Evolutionary conservation across 2,329 filamentous ascomycete species (phyloP), one percentile per base, ranked within the genome.

Genomic region (Colletotrichum truncatum): DNA sequence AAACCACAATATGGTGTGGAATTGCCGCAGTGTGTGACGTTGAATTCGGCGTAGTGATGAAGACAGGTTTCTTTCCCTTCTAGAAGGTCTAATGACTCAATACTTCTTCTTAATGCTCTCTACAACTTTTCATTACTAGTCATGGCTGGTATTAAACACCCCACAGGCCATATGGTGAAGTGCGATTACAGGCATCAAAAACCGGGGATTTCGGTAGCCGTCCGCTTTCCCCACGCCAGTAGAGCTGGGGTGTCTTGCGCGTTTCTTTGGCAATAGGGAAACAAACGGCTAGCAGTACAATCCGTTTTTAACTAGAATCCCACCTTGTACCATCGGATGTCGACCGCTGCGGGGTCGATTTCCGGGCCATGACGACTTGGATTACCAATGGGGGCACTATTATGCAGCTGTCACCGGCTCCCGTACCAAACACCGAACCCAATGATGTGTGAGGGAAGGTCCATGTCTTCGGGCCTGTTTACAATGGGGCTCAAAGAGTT

Each of bases 341-440:
- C 43, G 18, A 49, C 51, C 57, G 49, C 34, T 21, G 62, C 30
- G 57, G 62, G 62, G 57, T 57, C 57, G 57, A 62, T 43, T 32
- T 62, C 23, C 23, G 36, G 23, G 16, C 26, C 45, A 65, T 55
- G 62, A 65, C 41, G 57, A 51, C 23, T n/a, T 30, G 48, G 28
- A 30, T 32, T 51, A 26, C 62, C 49, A 62, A 55, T 45, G 49
- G 10, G 11, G n/a, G 4, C 34, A 10, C 16, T 32, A 30, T 51
- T 26, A n/a, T 43, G 43, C 5, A 49, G 43, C 36, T 51, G 55
- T 51, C 62, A 53, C 49, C 49, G 62, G 56, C 49, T 21, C 51
- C 43, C 48, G n/a, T n/a, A 5, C 51, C 28, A 26, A 41, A 28
- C 36, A 57, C 57, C 49, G 57, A 43, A 28, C 46, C 46, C 41